Base-by-base conservation (phyloP, 2,329 filamentous ascomycete species). In the Didymella lethalis region DNA sequence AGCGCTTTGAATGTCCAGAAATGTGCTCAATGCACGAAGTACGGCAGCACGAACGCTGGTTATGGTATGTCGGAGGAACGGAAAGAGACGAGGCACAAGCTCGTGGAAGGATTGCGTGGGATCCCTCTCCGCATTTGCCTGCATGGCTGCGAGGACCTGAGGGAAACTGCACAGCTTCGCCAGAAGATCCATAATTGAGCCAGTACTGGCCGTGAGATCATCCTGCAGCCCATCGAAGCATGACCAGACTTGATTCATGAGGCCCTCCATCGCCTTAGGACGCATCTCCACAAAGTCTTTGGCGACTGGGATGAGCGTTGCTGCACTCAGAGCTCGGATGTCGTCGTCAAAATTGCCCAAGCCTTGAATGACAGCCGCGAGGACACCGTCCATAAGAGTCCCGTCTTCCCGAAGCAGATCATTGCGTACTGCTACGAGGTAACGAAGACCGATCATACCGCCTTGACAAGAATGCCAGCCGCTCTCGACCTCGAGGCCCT, bases 221-320 rank as follows among this genome's bases (percentile, higher is more conserved):
- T 99, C 95, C 64, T 94, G 93, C n/a, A 99, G 83, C 74, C 96
- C 96, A 3, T 94, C 96, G 25, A 99, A 83, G 80, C 95, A 98
- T 72, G 96, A 91, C 95, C 95, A 99, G 28, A 99, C 93, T 59
- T 98, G 96, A 72, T 91, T 90, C 76, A 97, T 96, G 38, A 99
- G 86, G 29, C 86, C 84, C 62, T 93, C 88, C 31, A 99, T 83
- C 43, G 92, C 88, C 32, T 84, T 84, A 16, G 92, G 90, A 16
- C 94, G 90, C 76, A 96, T 86, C 36, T 88, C 88, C 66, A 98
- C 93, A 69, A 98, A 96, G 72, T 99, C 95, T 73, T 94, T 90
- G 5, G 94, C 93, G 78, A 99, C 97, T 0, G 95, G 95, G 48
- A 98, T 95, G 44, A 99, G 81, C 0, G 96, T 99, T n/a, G 95